Percentiles rank a stretch among this genome's conserved stretches.
phyloP scores from a whole-genome alignment of 192 early-diverging fungal species.

The Lobosporangium transversale region DNA sequence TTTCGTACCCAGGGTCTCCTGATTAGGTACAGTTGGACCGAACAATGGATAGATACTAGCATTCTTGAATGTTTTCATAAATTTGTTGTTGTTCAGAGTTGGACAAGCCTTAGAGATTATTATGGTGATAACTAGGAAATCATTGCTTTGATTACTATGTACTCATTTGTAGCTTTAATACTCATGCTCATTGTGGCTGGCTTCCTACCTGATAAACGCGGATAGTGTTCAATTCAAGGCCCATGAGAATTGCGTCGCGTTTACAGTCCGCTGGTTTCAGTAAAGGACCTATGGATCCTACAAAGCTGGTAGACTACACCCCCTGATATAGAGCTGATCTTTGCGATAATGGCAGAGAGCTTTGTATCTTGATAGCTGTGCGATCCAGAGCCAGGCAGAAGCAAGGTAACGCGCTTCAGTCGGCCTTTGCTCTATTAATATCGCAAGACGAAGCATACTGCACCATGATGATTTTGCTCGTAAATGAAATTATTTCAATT shows the following conservation, averaged over 20 bases:
- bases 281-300: slow-evolving; percentile 66
- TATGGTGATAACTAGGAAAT: not conserved
- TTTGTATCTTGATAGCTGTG: slow-evolving; percentile 73
- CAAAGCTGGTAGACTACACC: slow-evolving; percentile 77
- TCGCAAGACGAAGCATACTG: slow-evolving; percentile 1
- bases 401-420: slow-evolving; percentile 1
- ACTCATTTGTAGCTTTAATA: no score
- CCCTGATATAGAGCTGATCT: slow-evolving; percentile 82
- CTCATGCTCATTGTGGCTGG: not conserved
- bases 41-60: slow-evolving; percentile 80
- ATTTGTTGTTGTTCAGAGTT: slow-evolving; percentile 70
- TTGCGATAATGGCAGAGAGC: slow-evolving; percentile 76
- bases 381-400: slow-evolving; percentile 61
- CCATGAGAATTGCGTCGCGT: slow-evolving; percentile 71
- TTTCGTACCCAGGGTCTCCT: slow-evolving; percentile 67
- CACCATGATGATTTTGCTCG: not conserved
- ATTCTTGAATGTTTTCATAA: slow-evolving; percentile 72
- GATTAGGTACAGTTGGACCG: slow-evolving; percentile 68
- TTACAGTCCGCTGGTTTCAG: slow-evolving; percentile 65
- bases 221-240: slow-evolving; percentile 73
- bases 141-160: no score
- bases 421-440: not conserved
- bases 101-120: slow-evolving; percentile 58
- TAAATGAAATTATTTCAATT: not conserved
- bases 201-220: slow-evolving; percentile 76